Evolutionary conservation across 1,139 yeast species (phyloP), one percentile per base, ranked within the genome.

Genomic region (Geotrichum carabidarum): DNA sequence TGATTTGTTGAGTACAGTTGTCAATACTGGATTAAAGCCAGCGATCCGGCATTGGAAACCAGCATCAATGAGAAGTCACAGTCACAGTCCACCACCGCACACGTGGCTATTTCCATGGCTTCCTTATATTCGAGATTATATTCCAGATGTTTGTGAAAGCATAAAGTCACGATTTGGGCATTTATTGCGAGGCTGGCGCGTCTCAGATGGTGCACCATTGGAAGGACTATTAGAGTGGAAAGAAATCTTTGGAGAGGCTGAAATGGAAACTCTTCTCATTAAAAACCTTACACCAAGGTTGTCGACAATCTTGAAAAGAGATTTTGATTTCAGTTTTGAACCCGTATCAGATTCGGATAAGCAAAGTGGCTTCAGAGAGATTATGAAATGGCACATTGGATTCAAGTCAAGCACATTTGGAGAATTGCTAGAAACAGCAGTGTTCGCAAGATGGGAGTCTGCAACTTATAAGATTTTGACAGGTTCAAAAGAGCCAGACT

Each of bases 21-120:
- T 78, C 1, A 54, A 68, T 0, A 80, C 82, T 0, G 71, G 69
- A 32, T 62, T 81, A 7, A 46, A 63, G 0, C 47, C 59, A 1
- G 68, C 67, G 0, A 63, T 80, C 1, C 57, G 65, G 11, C 57
- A 60, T 0, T 77, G 81, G 80, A 60, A 67, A n/a, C 68, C 74
- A 4, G 47, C 54, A 1, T 41, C 54, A 34, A 38, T 31, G 34
- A 41, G 43, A 5, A 49, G 34, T n/a, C 6, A 42, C 18, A 36
- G 17, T 9, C 31, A 15, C 9, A 32, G 12, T 11, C 53, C 48
- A 2, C 14, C 58, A 9, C 76, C 77, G 4, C 72, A 71, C 51
- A 54, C 60, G 7, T 77, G 79, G 79, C 59, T 77, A 1, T 68
- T 73, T 54, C 80, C 78, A 22, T 78, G 80, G 80, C 57, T 77